Percentiles rank a stretch among this genome's conserved stretches.
phyloP scores from a whole-genome alignment of 2,329 filamentous ascomycete species.

The Chrysoporthe deuterocubensis region DNA sequence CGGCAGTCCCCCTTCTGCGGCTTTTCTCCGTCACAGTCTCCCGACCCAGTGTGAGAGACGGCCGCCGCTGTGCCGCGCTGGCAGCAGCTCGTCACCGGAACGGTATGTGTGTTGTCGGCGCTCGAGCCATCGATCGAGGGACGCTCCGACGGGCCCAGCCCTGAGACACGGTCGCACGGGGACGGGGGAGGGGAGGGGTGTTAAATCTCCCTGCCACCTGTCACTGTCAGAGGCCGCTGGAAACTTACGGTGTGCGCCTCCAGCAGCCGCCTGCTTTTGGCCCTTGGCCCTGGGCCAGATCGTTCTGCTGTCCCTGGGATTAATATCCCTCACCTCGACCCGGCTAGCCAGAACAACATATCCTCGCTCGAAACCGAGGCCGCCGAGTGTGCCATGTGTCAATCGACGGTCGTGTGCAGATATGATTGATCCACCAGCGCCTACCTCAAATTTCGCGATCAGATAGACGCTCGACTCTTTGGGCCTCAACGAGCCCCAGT shows the following conservation, averaged over 20 bases:
- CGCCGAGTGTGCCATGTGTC: background rate
- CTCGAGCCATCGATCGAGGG: background rate
- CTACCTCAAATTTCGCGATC: background rate
- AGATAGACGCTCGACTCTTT: background rate
- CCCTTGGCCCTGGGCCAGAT: background rate
- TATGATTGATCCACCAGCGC: background rate
- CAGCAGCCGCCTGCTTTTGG: background rate
- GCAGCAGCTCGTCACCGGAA: background rate
- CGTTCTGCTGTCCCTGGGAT: background rate
- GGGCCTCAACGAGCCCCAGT: background rate
- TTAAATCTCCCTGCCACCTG: background rate
- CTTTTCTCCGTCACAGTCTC: background rate
- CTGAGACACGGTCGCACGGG: background rate
- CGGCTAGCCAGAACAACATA: background rate
- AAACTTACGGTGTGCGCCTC: background rate
- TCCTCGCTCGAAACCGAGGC: background rate
- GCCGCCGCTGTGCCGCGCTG: background rate
- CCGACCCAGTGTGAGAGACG: background rate
- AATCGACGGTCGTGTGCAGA: background rate
- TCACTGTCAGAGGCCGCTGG: background rate
- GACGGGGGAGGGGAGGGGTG: background rate
- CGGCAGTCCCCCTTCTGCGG: background rate
- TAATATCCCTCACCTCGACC: background rate
- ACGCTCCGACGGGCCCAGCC: background rate
- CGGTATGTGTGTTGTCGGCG: constrained; percentile 2